These are phyloP conservation scores for Aspergillus steynii DNA, from an alignment of 495 filamentous ascomycete genomes.

Conservation along the genomic window DNA sequence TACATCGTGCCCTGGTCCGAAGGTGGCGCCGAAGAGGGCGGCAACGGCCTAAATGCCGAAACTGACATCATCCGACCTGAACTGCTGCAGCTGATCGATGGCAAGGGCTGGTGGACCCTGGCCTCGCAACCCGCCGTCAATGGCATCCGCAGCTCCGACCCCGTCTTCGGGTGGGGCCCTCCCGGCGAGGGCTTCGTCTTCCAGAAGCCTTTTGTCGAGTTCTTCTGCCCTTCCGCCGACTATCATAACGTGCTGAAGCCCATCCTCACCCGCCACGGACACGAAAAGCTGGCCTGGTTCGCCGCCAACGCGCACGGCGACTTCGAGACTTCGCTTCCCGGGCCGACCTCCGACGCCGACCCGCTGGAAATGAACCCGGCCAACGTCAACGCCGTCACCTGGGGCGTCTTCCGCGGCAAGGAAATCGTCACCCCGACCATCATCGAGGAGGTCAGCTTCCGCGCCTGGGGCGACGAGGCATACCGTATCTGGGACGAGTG, in stretches of 20 bases:
- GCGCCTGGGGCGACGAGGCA: slow-evolving; percentile 93
- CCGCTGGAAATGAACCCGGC: slow-evolving; percentile 44
- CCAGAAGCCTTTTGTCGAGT: slow-evolving; percentile 97
- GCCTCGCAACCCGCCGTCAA: slow-evolving; percentile 97
- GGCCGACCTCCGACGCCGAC: slow-evolving; percentile 31
- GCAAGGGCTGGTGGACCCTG: slow-evolving; percentile 88
- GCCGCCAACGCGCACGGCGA: slow-evolving; percentile 72
- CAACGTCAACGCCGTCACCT: slow-evolving; percentile 90
- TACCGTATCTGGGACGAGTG: slow-evolving; percentile 95
- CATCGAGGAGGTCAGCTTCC: slow-evolving; percentile 94
- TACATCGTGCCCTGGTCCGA: slow-evolving; percentile 89
- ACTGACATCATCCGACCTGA: slow-evolving; percentile 74
- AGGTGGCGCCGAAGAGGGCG: slow-evolving; percentile 63
- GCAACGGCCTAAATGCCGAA: slow-evolving; percentile 63
- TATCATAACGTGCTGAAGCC: slow-evolving; percentile 62
- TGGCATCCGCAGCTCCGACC: slow-evolving; percentile 70
- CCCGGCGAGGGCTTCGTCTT: slow-evolving; percentile 86
- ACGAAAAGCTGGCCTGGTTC: slow-evolving; percentile 77
- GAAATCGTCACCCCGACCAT: slow-evolving; percentile 98
- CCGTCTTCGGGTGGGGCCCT: slow-evolving; percentile 93
- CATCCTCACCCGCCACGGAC: slow-evolving; percentile 57
- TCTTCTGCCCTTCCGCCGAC: slow-evolving; percentile 75
- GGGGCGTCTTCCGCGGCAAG: slow-evolving; percentile 94
- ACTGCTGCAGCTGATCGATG: slow-evolving; percentile 69
- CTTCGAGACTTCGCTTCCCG: slow-evolving; percentile 63